Conservation (phyloP, 768 basidiomycete genomes). For the Trametes cubensis region DNA sequence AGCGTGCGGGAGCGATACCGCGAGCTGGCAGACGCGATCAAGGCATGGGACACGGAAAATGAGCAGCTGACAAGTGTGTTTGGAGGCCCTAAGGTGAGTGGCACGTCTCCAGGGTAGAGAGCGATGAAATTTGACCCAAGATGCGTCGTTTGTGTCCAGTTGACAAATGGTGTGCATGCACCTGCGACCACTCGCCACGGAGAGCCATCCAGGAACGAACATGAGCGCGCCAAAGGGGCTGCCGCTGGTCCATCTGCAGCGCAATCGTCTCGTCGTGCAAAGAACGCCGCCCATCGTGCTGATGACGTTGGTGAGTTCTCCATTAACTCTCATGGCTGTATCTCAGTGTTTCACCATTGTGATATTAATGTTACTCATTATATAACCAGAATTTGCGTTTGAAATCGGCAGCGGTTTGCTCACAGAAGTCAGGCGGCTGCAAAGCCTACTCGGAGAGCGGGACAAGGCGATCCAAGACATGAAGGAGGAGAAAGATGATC, state of each 20-base stretch:
- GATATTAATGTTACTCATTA: slow-evolving; percentile 26
- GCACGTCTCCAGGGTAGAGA: slow-evolving; percentile 2
- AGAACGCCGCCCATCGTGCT: slow-evolving; percentile 88
- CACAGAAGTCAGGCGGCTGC: slow-evolving; percentile 88
- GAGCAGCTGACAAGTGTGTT: slow-evolving; percentile 72
- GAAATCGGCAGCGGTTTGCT: slow-evolving; percentile 94
- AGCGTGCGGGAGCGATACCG: slow-evolving; percentile 74
- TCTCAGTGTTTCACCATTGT: slow-evolving; percentile 2
- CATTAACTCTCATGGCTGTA: not conserved
- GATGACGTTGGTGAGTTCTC: slow-evolving; percentile 78
- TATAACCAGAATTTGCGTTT: slow-evolving; percentile 84
- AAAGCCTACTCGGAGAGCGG: slow-evolving; percentile 86
- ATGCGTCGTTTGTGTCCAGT: slow-evolving; percentile 33
- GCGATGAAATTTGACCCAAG: slow-evolving; percentile 18
- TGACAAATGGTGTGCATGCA: slow-evolving; percentile 42
- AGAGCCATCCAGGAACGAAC: slow-evolving; percentile 28
- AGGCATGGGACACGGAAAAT: slow-evolving; percentile 80
- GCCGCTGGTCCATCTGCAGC: slow-evolving; percentile 72
- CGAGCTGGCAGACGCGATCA: slow-evolving; percentile 75
- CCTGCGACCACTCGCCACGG: slow-evolving; percentile 27
- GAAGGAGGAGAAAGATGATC: slow-evolving; percentile 89
- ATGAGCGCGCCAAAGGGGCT: slow-evolving; percentile 62
- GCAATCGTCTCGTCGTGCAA: slow-evolving; percentile 80
- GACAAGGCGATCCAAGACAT: slow-evolving; percentile 92
- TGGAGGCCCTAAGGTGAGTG: slow-evolving; percentile 58